Base-by-base conservation (phyloP, 345 rosid species). In the Microcos paniculata region DNA sequence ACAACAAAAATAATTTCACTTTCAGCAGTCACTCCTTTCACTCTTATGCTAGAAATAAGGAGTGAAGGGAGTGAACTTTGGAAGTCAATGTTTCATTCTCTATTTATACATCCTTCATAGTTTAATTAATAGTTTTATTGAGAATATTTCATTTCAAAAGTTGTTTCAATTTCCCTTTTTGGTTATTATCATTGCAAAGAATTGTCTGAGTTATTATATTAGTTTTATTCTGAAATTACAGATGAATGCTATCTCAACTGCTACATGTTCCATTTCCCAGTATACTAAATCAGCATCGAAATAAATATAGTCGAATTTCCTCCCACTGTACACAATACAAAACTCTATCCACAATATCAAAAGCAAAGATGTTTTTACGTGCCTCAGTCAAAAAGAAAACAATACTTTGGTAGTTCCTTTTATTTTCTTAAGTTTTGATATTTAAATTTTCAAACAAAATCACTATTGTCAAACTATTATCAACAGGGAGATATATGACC, bases 401-500 rank as follows among this genome's bases (percentile, higher is more conserved):
- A 58, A 26, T 26, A 26, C 26, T 4, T 13, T 40, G 45, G 63
- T 6, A 2, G 13, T 59, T 59, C 38, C 4, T 28, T 13, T 62
- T n/a, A 4, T 35, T 45, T n/a, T 35, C 46, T 46, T 18, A 40
- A 31, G 48, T 28, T 49, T 28, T 40, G 58, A 75, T 77, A 59
- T 70, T 72, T 16, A 35, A 30, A 70, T 56, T 58, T 69, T 18
- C 14, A 62, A 43, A 4, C 38, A 33, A 8, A 62, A 1, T 19
- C 61, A 62, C 21, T 24, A 26, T 26, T 49, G 19, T 49, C 10
- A 16, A 21, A 48, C 18, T 70, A 2, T 42, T 18, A 72, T 83
- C 35, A 7, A 80, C 96, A 94, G 94, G 82, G 98, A 92, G 77
- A 94, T 92, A 63, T 70, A 75, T 3, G 83, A 75, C 71, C 85